Evolutionary conservation across 2,329 filamentous ascomycete species (phyloP).

Genomic region (Cylindrodendrum hubeiense): DNA sequence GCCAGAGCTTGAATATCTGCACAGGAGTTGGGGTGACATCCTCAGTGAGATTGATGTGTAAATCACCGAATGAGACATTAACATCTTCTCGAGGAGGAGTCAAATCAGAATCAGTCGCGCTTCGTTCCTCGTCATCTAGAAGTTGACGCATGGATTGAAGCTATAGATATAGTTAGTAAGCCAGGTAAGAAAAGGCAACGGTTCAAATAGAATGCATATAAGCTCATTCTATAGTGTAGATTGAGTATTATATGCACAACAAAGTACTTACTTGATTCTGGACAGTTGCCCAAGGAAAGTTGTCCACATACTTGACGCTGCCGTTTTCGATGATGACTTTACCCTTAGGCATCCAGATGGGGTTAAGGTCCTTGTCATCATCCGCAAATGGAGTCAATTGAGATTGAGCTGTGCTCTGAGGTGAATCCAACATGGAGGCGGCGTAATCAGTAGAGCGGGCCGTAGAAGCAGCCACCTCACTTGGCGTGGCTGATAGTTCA

Average conservation of each 20-base stretch:
- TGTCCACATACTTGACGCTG: conserved; percentile 17
- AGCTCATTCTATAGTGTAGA: not conserved
- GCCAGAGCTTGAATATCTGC: conserved; percentile 25
- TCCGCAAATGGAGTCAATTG: not conserved
- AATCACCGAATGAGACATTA: conserved; percentile 10
- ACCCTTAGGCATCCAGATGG: conserved; percentile 17
- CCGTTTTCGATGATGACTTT: conserved; percentile 17
- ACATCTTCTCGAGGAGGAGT: conserved; percentile 6
- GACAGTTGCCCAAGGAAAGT: conserved; percentile 18
- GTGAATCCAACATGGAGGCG: conserved; percentile 1
- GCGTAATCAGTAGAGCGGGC: conserved; percentile 13
- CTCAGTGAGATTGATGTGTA: not conserved
- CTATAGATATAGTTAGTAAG: not conserved
- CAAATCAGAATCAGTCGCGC: conserved; percentile 4
- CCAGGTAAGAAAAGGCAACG: not conserved
- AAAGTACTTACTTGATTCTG: conserved; percentile 15
- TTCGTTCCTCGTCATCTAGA: conserved; percentile 18
- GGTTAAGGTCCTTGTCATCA: not conserved
- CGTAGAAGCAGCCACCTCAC: not conserved
- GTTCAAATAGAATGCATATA: not conserved
- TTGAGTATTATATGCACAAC: too few relatives aligned
- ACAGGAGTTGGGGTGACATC: conserved; percentile 16
- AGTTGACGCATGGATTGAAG: conserved; percentile 14
- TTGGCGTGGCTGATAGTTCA: not conserved
- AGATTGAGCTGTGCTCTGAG: conserved; percentile 7